These are phyloP conservation scores for grape (Vitis vinifera) DNA, from an alignment of 164 flowering plant genomes.

Conservation along the genomic window ASM3070453v1 NC_081812.1:8416501-8417000, in stretches of 20 bases:
- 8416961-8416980: too few species aligned
- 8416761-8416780: conserved; percentile 23
- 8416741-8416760: conserved; percentile 12
- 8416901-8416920: too few species aligned
- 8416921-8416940: too few species aligned
- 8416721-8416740: conserved; percentile 13
- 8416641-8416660: neutral
- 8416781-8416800: conserved; percentile 20
- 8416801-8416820: conserved; percentile 9
- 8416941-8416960: too few species aligned
- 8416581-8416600: neutral
- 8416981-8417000: too few species aligned
- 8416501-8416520: neutral
- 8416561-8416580: neutral
- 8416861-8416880: neutral
- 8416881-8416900: neutral
- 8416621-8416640: neutral
- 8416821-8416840: neutral
- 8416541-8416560: conserved; percentile 14
- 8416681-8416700: too few species aligned
- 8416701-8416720: too few species aligned
- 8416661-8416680: neutral
- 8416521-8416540: neutral
- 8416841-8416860: neutral
- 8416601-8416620: neutral